phyloP scores from a whole-genome alignment of 2,329 filamentous ascomycete genomes.

The Paecilomyces fulvus region DNA sequence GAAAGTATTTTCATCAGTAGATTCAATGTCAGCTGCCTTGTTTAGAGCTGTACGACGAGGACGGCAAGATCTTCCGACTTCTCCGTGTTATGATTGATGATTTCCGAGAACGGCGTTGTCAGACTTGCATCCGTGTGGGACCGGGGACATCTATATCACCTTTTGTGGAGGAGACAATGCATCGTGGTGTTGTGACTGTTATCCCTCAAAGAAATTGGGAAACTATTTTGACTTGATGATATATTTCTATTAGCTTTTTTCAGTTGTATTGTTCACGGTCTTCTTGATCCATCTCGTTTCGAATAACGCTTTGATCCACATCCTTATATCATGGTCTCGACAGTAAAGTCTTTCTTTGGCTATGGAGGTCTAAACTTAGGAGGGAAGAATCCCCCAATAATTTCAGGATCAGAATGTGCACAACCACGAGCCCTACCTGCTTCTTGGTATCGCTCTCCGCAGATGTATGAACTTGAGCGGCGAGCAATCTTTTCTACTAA shows the following conservation, averaged over 20 bases:
- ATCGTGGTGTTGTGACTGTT: neutral
- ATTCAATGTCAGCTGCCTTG: neutral
- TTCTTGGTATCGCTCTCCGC: constrained; percentile 35
- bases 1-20: neutral
- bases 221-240: neutral
- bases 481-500: constrained; percentile 49
- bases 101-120: neutral
- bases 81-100: neutral
- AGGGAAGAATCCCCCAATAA: neutral
- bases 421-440: constrained; percentile 34
- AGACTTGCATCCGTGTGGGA: neutral
- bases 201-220: neutral
- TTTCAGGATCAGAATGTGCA: neutral
- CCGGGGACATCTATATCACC: neutral
- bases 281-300: neutral
- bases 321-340: neutral
- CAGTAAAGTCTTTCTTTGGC: neutral
- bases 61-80: neutral
- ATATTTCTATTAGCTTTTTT: neutral
- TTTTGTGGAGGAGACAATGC: neutral
- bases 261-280: neutral
- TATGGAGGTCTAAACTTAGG: neutral
- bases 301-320: neutral
- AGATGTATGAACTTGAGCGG: constrained; percentile 45
- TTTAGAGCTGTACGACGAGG: neutral